These are phyloP conservation scores for Aspergillus piperis DNA, from an alignment of 2,329 filamentous ascomycete genomes.

Conservation along the genomic window DNA sequence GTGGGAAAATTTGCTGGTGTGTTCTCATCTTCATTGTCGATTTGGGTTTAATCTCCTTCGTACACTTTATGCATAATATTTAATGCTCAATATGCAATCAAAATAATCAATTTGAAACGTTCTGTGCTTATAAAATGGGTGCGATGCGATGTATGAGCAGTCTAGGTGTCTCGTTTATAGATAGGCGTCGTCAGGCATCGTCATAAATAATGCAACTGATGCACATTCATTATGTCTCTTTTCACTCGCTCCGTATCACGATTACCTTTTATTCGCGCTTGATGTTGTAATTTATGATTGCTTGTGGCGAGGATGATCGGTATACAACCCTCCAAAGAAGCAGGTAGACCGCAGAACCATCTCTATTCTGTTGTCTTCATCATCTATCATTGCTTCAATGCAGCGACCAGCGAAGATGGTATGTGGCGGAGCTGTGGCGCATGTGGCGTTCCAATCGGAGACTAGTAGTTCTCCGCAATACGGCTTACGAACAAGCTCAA, in stretches of 20 bases:
- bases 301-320: too few relatives aligned
- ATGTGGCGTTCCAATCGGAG: neutral
- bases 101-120: neutral
- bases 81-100: neutral
- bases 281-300: too few relatives aligned
- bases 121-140: neutral
- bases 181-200: too few relatives aligned
- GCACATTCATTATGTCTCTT: too few relatives aligned
- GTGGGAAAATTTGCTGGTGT: neutral
- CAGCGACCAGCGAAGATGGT: neutral
- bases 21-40: neutral
- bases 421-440: conserved; percentile 2
- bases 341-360: too few relatives aligned
- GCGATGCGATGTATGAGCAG: neutral
- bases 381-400: neutral
- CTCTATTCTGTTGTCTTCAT: too few relatives aligned
- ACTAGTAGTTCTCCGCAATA: too few relatives aligned
- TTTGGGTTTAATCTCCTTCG: neutral
- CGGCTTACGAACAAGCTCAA: neutral
- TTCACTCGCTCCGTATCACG: too few relatives aligned
- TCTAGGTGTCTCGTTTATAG: neutral
- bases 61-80: neutral
- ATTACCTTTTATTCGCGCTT: too few relatives aligned
- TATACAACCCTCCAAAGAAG: too few relatives aligned
- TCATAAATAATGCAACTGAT: too few relatives aligned